phyloP scores from a whole-genome alignment of 2,329 filamentous ascomycete species.

The Monilinia fructicola region DNA sequence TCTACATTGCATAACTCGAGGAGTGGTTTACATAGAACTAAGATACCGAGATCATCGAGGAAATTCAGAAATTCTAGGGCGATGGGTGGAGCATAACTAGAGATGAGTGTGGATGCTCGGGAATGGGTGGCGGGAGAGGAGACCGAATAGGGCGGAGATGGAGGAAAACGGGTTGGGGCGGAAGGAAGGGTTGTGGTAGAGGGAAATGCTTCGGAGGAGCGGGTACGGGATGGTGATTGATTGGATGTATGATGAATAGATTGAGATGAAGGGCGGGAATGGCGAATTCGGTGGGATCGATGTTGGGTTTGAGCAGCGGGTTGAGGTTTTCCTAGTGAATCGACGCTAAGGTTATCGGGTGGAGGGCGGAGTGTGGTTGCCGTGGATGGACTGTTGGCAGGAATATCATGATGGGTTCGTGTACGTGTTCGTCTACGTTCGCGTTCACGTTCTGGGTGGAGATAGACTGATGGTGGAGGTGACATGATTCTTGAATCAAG shows the following conservation, averaged over 20 bases:
- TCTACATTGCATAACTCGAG: constrained; percentile 25
- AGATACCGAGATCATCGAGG: constrained; percentile 35
- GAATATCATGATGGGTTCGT: neutral
- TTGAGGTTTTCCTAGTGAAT: constrained; percentile 14
- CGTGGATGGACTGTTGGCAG: neutral
- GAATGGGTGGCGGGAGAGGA: neutral
- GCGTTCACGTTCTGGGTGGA: neutral
- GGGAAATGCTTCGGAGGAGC: neutral
- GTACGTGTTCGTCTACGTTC: neutral
- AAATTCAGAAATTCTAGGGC: constrained; percentile 29
- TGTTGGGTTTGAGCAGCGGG: neutral
- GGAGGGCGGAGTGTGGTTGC: constrained; percentile 14
- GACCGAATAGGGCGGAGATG: neutral
- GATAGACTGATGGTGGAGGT: constrained; percentile 4
- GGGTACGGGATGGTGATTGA: neutral
- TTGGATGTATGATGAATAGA: neutral
- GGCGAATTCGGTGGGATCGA: constrained; percentile 8
- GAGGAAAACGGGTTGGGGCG: neutral
- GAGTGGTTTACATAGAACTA: constrained; percentile 29
- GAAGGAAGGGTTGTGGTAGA: neutral
- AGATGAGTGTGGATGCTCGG: constrained; percentile 5
- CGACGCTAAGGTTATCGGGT: neutral
- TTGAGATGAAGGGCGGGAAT: neutral
- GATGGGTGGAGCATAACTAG: neutral
- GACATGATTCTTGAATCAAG: constrained; percentile 11